Base-by-base conservation (phyloP, 2,329 filamentous ascomycete genomes). In the Tricladium varicosporioides region DNA sequence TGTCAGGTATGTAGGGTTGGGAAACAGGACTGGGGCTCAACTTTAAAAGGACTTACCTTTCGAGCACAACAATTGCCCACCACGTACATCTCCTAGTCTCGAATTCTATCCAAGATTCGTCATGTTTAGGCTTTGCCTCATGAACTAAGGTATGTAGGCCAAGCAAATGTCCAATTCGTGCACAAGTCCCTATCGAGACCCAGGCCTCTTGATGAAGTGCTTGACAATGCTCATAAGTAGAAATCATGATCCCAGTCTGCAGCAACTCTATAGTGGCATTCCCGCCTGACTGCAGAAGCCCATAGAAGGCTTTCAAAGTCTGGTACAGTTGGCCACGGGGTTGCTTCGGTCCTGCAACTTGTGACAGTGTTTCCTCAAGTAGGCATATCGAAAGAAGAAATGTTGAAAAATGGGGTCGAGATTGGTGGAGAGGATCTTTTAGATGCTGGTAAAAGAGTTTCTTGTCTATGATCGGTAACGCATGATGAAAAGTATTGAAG, bases 31-130 rank as follows among this genome's bases (percentile, higher is more conserved):
- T 27, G 22, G 22, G 22, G 7, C 4, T 27, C 22, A 27, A 27
- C 22, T 27, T 27, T 7, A 7, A 7, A 27, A 27, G 4, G 14
- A 54, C 57, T 7, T 51, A 61, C 62, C 60, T 56, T 53, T 64
- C 60, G 1, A 63, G 46, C 11, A 63, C 46, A 4, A 61, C 55
- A 15, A 63, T 52, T 7, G 45, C 50, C 60, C 62, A 64, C 60
- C 60, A 64, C n/a, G 63, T 31, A 50, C 53, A 53, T 22, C 58
- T 57, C 14, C 44, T 54, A 14, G 42, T 53, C 19, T 61, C 60
- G 7, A 59, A 47, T 1, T 32, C 32, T 1, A 9, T 31, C 42
- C 22, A 22, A 18, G 54, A 42, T 11, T 36, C 43, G 18, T 14
- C n/a, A 7, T 56, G 50, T 13, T 48, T 31, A 2, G 54, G 48